Evolutionary conservation across 108 stramenopile species (phyloP).

Genomic region (Discostella stelligeroides): DNA sequence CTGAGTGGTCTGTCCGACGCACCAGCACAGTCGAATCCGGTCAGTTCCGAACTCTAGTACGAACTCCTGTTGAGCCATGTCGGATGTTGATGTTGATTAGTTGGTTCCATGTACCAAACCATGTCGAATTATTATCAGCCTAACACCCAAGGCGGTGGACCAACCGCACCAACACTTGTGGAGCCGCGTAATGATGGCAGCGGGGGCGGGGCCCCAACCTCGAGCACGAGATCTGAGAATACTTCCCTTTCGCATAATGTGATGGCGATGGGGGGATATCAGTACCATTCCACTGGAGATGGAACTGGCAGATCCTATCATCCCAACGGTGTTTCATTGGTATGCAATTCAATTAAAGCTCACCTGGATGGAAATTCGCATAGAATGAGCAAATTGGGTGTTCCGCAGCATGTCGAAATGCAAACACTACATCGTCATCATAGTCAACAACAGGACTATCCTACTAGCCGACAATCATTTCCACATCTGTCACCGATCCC

Average conservation of each 20-base stretch:
- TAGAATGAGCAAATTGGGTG: background rate
- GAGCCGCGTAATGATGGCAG: background rate
- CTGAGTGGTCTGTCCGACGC: too few species aligned
- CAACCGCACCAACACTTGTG: background rate
- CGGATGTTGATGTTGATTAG: background rate
- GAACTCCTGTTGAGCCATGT: too few species aligned
- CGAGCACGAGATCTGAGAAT: background rate
- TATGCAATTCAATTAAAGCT: background rate
- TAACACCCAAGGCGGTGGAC: conserved; percentile 1
- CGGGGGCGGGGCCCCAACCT: too few species aligned
- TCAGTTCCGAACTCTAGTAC: too few species aligned
- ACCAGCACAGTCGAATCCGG: too few species aligned
- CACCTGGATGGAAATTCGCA: background rate
- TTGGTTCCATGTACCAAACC: background rate
- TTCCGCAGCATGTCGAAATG: background rate
- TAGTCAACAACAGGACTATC: background rate
- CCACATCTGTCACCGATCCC: background rate
- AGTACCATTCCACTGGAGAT: background rate
- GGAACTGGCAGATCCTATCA: background rate
- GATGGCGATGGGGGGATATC: background rate
- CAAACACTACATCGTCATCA: conserved; percentile 3
- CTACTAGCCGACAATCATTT: background rate
- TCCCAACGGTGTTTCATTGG: background rate
- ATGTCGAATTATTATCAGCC: conserved; percentile 15
- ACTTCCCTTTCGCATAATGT: background rate